Evolutionary conservation across 768 basidiomycete genomes (phyloP), one percentile per base, ranked within the genome.

Genomic region (Termitomyces sp.): DNA sequence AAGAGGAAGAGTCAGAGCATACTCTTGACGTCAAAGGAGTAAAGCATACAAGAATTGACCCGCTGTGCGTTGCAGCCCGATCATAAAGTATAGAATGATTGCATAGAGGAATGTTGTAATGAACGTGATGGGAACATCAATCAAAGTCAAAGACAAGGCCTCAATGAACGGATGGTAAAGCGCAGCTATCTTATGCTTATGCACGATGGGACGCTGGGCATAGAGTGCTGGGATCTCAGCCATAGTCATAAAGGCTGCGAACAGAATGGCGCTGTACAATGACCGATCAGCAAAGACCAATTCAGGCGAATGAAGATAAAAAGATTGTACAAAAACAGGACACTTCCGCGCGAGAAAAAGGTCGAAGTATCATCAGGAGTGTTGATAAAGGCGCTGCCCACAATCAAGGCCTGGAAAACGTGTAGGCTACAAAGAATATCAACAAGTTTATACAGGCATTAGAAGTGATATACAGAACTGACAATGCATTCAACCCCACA

Each of bases 321-420:
- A n/a, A 45, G 6, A 31, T 72, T 83, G 34, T 71, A 87, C 82
- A 92, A 91, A 80, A 89, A 92, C 17, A 94, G 76, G n/a, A 88
- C 79, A 73, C 91, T 86, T 46, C 89, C 90, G 15, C 91, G 83
- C 20, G 87, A 86, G 78, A 89, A 92, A 69, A 83, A 87, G 11
- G 83, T 85, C 9, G 77, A 72, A 0, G 90, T 89, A 4, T 75
- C 73, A 32, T 83, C 75, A 0, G 82, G 77, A 40, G 86, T 74
- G 6, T 80, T 77, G 63, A 85, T 77, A 78, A 89, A 93, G 31
- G 89, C 81, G 0, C 84, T 86, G 31, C 89, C 89, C 56, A 87
- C 79, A 64, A 82, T 80, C 7, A 80, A 57, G 17, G 71, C 76
- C 65, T 81, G 81, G 64, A 86, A 75, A 45, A 85, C 67, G 69